These are phyloP conservation scores for Penicillium mononematosum DNA, from an alignment of 495 filamentous ascomycete genomes.

Conservation along the genomic window DNA sequence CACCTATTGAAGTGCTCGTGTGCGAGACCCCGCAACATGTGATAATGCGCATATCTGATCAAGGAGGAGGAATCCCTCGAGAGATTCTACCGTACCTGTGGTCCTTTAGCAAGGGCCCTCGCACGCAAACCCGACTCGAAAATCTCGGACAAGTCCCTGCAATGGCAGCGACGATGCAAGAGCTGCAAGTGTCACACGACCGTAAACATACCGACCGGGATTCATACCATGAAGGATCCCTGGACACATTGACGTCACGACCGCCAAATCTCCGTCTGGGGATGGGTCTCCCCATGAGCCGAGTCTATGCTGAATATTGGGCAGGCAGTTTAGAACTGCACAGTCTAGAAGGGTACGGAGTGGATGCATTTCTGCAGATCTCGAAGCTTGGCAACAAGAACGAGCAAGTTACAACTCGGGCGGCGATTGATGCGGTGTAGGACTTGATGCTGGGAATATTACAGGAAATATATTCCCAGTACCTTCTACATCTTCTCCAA, in stretches of 20 bases:
- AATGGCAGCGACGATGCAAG: constrained; percentile 93
- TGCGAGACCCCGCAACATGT: constrained; percentile 95
- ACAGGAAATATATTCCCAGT: constrained; percentile 13
- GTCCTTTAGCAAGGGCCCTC: constrained; percentile 92
- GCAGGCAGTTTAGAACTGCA: constrained; percentile 90
- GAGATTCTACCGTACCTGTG: constrained; percentile 88
- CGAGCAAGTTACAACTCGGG: constrained; percentile 87
- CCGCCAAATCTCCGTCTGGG: constrained; percentile 87
- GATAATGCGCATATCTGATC: constrained; percentile 93
- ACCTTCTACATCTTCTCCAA: constrained; percentile 2
- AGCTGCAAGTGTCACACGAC: constrained; percentile 53
- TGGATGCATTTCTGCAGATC: constrained; percentile 97
- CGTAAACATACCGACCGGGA: constrained; percentile 33
- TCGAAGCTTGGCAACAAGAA: constrained; percentile 98
- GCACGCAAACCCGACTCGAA: constrained; percentile 66
- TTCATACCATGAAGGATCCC: constrained; percentile 57
- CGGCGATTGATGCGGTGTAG: constrained; percentile 85
- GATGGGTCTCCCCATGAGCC: constrained; percentile 90
- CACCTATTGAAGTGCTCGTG: constrained; percentile 88
- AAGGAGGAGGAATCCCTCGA: constrained; percentile 84
- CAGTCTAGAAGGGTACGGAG: constrained; percentile 92
- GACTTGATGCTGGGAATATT: not conserved
- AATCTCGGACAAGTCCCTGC: constrained; percentile 86
- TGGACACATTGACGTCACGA: constrained; percentile 73
- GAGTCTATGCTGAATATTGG: constrained; percentile 98